These are phyloP conservation scores for Paramecium caudatum DNA, from an alignment of 73 alveolate species.

Conservation along the genomic window DNA sequence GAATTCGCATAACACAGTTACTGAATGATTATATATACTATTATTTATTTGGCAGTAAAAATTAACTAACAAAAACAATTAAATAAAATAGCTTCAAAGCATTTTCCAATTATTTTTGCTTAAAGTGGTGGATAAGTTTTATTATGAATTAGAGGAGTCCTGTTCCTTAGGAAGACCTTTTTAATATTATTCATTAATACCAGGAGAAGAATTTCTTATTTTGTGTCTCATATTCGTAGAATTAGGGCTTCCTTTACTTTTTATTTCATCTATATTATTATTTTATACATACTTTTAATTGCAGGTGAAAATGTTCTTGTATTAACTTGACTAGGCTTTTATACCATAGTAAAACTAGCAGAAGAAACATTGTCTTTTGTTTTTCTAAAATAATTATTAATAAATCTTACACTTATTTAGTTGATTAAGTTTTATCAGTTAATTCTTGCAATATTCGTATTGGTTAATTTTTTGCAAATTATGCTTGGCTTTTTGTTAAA, in stretches of 20 bases:
- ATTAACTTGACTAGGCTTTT: constrained; percentile 34
- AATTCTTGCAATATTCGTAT: constrained; percentile 48
- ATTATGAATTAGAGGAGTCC: constrained; percentile 37
- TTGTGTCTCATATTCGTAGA: constrained; percentile 43
- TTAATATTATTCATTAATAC: background rate
- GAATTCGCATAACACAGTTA: constrained; percentile 1
- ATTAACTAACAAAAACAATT: background rate
- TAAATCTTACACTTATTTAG: constrained; percentile 1
- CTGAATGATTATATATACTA: background rate
- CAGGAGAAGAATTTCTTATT: constrained; percentile 70
- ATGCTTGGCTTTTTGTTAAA: constrained; percentile 48
- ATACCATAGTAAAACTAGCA: constrained; percentile 39
- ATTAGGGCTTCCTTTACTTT: background rate
- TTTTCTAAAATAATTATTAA: background rate
- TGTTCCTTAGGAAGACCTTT: constrained; percentile 35
- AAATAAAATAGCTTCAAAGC: constrained; percentile 8
- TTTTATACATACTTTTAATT: background rate
- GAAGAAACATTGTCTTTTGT: constrained; percentile 6
- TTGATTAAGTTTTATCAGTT: constrained; percentile 47
- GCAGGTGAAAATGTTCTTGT: constrained; percentile 64
- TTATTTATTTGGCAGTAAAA: background rate
- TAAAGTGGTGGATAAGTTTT: constrained; percentile 19
- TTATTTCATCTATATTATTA: background rate
- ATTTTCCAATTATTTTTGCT: constrained; percentile 46
- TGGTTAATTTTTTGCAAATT: constrained; percentile 51